Conservation (phyloP, 768 basidiomycete genomes). For the Sarcodon sp. region DNA sequence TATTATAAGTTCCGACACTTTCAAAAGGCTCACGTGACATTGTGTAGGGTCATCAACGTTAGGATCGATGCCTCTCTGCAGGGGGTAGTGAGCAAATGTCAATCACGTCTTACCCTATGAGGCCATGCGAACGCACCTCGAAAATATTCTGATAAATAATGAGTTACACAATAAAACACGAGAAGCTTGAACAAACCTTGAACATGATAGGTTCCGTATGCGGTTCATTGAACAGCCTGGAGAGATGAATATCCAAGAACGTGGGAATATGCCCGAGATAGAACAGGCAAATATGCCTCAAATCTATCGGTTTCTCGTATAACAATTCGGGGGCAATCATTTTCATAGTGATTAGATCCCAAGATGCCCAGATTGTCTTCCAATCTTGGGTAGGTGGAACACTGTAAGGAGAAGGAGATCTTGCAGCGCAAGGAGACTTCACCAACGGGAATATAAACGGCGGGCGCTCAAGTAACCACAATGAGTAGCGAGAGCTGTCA, state of each 20-base stretch:
- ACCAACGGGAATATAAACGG: conserved; percentile 64
- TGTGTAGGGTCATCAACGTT: conserved; percentile 81
- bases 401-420: conserved; percentile 35
- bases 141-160: conserved; percentile 49
- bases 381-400: conserved; percentile 72
- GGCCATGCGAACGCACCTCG: conserved; percentile 32
- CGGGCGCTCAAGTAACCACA: conserved; percentile 89
- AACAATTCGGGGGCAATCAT: conserved; percentile 88
- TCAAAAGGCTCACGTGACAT: conserved; percentile 47
- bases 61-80: conserved; percentile 90
- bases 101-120: neutral
- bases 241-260: conserved; percentile 86
- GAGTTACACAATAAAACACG: conserved; percentile 2
- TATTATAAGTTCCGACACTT: conserved; percentile 3
- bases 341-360: conserved; percentile 72
- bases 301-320: conserved; percentile 82
- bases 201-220: conserved; percentile 78
- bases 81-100: conserved; percentile 8
- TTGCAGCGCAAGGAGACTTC: conserved; percentile 20
- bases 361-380: conserved; percentile 73
- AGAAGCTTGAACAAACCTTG: conserved; percentile 31
- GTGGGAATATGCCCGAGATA: conserved; percentile 91
- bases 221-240: conserved; percentile 57
- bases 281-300: conserved; percentile 95
- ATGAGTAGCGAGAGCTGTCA: conserved; percentile 51